Percentiles rank a stretch among this genome's conserved stretches.
These are phyloP conservation scores for Epichloe festucae DNA, from an alignment of 2,329 filamentous ascomycete species.

Conservation along the genomic window DNA sequence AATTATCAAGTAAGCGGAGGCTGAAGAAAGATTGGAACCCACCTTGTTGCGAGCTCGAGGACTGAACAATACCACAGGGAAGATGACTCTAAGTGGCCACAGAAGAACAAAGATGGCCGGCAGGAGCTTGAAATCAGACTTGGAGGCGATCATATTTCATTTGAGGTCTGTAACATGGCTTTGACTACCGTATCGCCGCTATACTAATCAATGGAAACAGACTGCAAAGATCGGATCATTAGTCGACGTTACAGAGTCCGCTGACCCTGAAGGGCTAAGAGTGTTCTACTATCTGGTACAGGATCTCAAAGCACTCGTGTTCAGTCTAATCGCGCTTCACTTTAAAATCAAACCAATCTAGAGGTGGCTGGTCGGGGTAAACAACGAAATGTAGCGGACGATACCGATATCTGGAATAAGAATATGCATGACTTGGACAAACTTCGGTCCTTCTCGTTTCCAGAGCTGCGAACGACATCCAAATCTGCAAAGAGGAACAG, in stretches of 20 bases:
- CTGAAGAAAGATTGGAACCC: background rate
- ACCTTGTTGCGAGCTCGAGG: too few relatives aligned
- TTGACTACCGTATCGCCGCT: background rate
- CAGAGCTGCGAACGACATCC: background rate
- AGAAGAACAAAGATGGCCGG: constrained; percentile 97
- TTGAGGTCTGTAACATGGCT: constrained; percentile 55
- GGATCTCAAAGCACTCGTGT: constrained; percentile 90
- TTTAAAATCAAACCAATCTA: constrained; percentile 87
- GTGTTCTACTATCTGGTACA: constrained; percentile 99
- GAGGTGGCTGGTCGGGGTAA: constrained; percentile 4
- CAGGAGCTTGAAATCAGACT: constrained; percentile 93
- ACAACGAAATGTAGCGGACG: background rate
- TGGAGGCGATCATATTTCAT: constrained; percentile 92
- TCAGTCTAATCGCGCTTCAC: constrained; percentile 89
- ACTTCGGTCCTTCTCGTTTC: background rate
- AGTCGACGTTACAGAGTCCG: constrained; percentile 91
- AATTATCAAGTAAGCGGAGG: constrained; percentile 68
- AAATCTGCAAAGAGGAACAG: background rate
- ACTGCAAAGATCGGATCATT: constrained; percentile 97
- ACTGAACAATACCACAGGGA: constrained; percentile 47
- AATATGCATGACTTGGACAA: too few relatives aligned
- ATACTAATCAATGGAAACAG: constrained; percentile 31
- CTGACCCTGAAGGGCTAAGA: constrained; percentile 86
- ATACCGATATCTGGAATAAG: too few relatives aligned
- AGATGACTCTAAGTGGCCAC: constrained; percentile 96